phyloP scores from a whole-genome alignment of 768 basidiomycete species.

The Termitomyces sp. region DNA sequence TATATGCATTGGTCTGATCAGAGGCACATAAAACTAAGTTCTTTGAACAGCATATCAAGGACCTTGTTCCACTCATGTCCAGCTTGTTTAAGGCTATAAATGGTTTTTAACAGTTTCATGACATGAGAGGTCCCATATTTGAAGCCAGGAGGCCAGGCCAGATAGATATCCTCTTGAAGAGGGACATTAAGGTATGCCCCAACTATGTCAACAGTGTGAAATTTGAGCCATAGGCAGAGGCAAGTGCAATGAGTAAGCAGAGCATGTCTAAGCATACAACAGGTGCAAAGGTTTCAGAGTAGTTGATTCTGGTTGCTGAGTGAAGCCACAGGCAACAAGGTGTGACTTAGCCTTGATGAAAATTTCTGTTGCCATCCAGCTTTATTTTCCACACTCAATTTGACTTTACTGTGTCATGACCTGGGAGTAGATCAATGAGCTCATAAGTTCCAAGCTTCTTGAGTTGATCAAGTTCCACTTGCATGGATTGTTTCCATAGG shows the following conservation, averaged over 20 bases:
- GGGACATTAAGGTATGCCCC: background rate
- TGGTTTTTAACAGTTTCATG: constrained; percentile 19
- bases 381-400: constrained; percentile 23
- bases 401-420: constrained; percentile 22
- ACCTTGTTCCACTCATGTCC: constrained; percentile 26
- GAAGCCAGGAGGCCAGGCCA: constrained; percentile 34
- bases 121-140: background rate
- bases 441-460: constrained; percentile 28
- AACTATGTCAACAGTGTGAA: constrained; percentile 14
- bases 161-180: constrained; percentile 28
- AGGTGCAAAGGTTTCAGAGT: constrained; percentile 27
- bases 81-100: constrained; percentile 39
- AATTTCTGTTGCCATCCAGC: constrained; percentile 16
- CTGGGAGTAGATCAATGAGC: constrained; percentile 21
- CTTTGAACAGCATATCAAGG: constrained; percentile 15
- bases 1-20: constrained; percentile 21
- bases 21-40: constrained; percentile 17
- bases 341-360: constrained; percentile 7
- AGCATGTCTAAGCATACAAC: constrained; percentile 30
- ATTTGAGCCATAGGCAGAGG: constrained; percentile 30
- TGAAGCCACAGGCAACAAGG: background rate
- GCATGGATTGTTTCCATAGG: constrained; percentile 23
- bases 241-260: constrained; percentile 29
- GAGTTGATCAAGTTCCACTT: constrained; percentile 23
- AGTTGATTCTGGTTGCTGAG: background rate